These are phyloP conservation scores for Lotmaria passim DNA, from an alignment of 208 protist genomes.

Conservation along the genomic window DNA sequence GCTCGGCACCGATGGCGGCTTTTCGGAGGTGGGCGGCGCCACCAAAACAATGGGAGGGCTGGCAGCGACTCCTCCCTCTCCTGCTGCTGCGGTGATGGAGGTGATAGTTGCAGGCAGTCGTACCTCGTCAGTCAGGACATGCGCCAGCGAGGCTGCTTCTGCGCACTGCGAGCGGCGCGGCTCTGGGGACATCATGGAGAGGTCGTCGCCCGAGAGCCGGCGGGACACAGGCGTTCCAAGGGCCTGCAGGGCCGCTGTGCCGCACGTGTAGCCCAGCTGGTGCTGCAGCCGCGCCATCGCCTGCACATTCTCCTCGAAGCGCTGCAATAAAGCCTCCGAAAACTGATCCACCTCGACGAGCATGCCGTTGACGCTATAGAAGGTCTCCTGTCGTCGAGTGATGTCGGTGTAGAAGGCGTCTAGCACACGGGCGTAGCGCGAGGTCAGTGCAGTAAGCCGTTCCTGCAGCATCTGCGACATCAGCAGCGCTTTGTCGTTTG, in stretches of 20 bases:
- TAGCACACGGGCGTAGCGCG: constrained; percentile 44
- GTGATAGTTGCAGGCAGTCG: no score
- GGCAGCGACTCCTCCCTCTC: no score
- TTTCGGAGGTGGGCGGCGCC: background rate
- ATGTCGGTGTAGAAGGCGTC: constrained; percentile 37
- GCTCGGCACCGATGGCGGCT: background rate
- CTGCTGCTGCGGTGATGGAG: no score
- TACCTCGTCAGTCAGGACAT: constrained; percentile 2
- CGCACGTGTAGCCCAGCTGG: background rate
- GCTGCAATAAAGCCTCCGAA: constrained; percentile 36
- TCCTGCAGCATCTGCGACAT: constrained; percentile 6
- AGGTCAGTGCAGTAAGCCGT: constrained; percentile 25
- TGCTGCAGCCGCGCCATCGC: constrained; percentile 20
- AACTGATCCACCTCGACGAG: constrained; percentile 47
- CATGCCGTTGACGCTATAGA: constrained; percentile 40
- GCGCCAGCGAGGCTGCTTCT: background rate
- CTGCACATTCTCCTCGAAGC: constrained; percentile 32
- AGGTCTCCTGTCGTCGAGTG: constrained; percentile 32
- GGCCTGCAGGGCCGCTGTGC: background rate
- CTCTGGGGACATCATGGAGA: background rate
- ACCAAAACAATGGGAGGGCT: no score
- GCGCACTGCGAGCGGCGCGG: background rate
- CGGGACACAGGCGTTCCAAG: background rate
- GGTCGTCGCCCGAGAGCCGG: background rate
- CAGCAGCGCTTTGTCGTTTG: background rate